phyloP scores from a whole-genome alignment of 345 rosid genomes.

The Turnera subulata region DNA sequence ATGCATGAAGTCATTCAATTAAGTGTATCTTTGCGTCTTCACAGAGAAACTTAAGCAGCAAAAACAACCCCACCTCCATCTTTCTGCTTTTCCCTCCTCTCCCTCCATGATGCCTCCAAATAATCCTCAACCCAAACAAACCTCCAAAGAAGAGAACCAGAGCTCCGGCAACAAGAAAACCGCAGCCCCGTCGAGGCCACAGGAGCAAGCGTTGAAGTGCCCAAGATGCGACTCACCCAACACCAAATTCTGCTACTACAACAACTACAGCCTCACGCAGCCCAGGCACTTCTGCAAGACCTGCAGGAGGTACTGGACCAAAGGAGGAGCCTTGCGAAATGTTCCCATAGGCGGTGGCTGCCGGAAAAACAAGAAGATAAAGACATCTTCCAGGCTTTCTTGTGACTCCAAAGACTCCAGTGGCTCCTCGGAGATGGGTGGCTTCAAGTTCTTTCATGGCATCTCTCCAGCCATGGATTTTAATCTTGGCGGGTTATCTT shows the following conservation, averaged over 20 bases:
- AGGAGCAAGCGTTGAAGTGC: slow-evolving; percentile 17
- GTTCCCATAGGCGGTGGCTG: slow-evolving; percentile 30
- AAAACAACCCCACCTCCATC: background rate
- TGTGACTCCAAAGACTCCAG: slow-evolving; percentile 34
- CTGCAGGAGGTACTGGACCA: slow-evolving; percentile 28
- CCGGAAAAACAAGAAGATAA: slow-evolving; percentile 23
- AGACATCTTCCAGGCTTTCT: slow-evolving; percentile 16
- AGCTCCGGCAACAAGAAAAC: slow-evolving; percentile 30
- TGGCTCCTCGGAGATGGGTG: slow-evolving; percentile 49
- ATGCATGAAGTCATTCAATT: slow-evolving; percentile 63
- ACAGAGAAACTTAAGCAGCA: slow-evolving; percentile 31
- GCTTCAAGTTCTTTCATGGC: slow-evolving; percentile 60
- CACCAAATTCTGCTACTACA: slow-evolving; percentile 30
- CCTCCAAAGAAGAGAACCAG: slow-evolving; percentile 32
- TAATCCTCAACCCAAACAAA: slow-evolving; percentile 25
- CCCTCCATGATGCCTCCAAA: slow-evolving; percentile 31
- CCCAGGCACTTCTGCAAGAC: slow-evolving; percentile 32
- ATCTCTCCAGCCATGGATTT: slow-evolving; percentile 69
- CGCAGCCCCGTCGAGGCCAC: slow-evolving; percentile 25
- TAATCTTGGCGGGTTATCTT: slow-evolving; percentile 61
- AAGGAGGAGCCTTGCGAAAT: slow-evolving; percentile 29
- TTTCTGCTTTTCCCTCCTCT: background rate
- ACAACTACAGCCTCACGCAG: slow-evolving; percentile 26
- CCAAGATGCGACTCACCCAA: slow-evolving; percentile 28
- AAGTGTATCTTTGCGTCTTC: slow-evolving; percentile 39